Evolutionary conservation across 495 filamentous ascomycete species (phyloP), one percentile per base, ranked within the genome.

Genomic region (Hyaloscypha variabilis): DNA sequence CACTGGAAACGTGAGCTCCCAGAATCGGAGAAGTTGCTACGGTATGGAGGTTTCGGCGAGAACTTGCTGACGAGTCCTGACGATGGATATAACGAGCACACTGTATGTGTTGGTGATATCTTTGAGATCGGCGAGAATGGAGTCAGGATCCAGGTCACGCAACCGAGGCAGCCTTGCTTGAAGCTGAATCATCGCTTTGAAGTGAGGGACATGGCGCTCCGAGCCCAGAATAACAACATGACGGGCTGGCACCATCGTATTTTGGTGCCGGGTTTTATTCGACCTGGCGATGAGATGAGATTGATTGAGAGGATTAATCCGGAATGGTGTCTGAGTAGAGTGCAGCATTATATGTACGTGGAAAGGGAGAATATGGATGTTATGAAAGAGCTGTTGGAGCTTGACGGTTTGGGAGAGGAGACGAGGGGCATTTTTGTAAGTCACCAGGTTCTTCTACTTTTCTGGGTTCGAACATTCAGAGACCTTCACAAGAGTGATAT

Each of bases 211-310:
- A 82, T 86, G 39, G 81, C 82, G n/a, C 76, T 75, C 10, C 69
- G 74, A 11, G 80, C 82, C 23, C 83, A 76, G 71, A 75, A 76
- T 65, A 69, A 67, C 1, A 75, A 74, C 57, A 76, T 81, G 25
- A 84, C 82, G 0, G 83, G 84, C 0, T 85, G 79, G 81, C 81
- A 83, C 65, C 83, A 82, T 53, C 75, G 82, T 11, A 77, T 85
- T 4, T 60, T 85, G 8, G 63, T 62, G 2, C 66, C 74, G 2
- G 84, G 84, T 1, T 61, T 28, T 5, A 74, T 85, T 42, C 61
- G 72, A n/a, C 75, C 77, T 0, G 76, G 76, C 14, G 72, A 71
- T 17, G 28, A 71, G 65, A 73, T 77, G 46, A 67, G 67, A 36
- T 36, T 77, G n/a, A 62, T 77, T 10, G 70, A 76, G 54, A 69